phyloP scores from a whole-genome alignment of 2,329 filamentous ascomycete species.

The Ilyonectria robusta region DNA sequence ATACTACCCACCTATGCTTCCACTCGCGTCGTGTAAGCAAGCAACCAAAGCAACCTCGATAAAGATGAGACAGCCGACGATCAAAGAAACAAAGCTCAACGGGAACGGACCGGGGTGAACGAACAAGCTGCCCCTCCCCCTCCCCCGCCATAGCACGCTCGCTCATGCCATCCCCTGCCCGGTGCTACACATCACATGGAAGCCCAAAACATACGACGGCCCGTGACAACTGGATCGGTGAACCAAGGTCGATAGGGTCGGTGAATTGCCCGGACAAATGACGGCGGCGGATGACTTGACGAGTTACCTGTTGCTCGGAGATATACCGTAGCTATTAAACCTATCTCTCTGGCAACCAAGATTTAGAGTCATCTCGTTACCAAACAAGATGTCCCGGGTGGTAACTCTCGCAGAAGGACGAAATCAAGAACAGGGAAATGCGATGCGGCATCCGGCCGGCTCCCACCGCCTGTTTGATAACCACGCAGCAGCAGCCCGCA shows the following conservation, averaged over 20 bases:
- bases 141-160: constrained; percentile 45
- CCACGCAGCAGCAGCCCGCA: not conserved
- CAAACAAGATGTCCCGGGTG: constrained; percentile 7
- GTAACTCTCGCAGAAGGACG: not conserved
- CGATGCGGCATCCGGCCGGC: constrained; percentile 11
- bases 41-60: not conserved
- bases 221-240: constrained; percentile 30
- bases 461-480: constrained; percentile 22
- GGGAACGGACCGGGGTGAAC: constrained; percentile 3
- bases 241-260: constrained; percentile 15
- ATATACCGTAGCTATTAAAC: constrained; percentile 12
- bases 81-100: constrained; percentile 10
- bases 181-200: constrained; percentile 44
- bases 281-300: constrained; percentile 11
- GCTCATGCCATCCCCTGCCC: constrained; percentile 33
- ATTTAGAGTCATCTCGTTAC: constrained; percentile 1
- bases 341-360: constrained; percentile 2
- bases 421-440: not conserved
- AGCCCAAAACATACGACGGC: constrained; percentile 39
- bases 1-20: not conserved
- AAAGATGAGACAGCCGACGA: not conserved
- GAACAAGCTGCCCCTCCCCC: constrained; percentile 33
- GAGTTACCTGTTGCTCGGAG: not conserved
- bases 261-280: constrained; percentile 21
- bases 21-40: too few species aligned